Evolutionary conservation across 805 yeast species (phyloP).

Genomic region (Candida loeiensis): DNA sequence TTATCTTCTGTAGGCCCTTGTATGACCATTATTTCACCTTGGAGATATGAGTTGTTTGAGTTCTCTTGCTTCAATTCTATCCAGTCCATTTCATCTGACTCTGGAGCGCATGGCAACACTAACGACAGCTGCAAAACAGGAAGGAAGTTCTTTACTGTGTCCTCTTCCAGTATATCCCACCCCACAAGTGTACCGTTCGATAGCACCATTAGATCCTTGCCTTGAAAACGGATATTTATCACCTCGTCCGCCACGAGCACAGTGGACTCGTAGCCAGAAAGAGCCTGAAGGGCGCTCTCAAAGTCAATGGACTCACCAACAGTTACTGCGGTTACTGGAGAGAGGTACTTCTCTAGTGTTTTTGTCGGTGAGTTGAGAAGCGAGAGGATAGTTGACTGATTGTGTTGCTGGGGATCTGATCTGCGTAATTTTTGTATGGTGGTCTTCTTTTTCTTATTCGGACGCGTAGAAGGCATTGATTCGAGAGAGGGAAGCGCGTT

Average conservation of each 20-base stretch:
- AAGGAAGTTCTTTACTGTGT: slow-evolving; percentile 43
- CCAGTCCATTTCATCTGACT: slow-evolving; percentile 86
- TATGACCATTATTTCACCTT: slow-evolving; percentile 71
- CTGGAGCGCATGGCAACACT: slow-evolving; percentile 42
- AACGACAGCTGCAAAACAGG: slow-evolving; percentile 52
- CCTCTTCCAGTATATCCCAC: slow-evolving; percentile 71
- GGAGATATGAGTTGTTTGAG: slow-evolving; percentile 36
- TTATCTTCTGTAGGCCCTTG: slow-evolving; percentile 46
- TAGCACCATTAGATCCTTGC: slow-evolving; percentile 59
- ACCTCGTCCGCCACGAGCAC: slow-evolving; percentile 59
- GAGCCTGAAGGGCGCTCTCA: slow-evolving; percentile 36
- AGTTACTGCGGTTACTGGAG: slow-evolving; percentile 66
- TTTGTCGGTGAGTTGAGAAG: slow-evolving; percentile 18
- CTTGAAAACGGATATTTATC: slow-evolving; percentile 45
- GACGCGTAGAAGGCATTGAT: not conserved
- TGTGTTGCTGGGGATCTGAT: slow-evolving; percentile 16
- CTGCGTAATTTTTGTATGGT: slow-evolving; percentile 29
- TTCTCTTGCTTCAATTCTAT: slow-evolving; percentile 41
- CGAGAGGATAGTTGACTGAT: slow-evolving; percentile 8
- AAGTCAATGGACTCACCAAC: slow-evolving; percentile 71
- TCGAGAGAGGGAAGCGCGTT: not conserved
- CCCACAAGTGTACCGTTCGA: slow-evolving; percentile 78
- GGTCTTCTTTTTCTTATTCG: slow-evolving; percentile 17
- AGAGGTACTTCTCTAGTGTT: slow-evolving; percentile 20
- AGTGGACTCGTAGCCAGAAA: slow-evolving; percentile 22